Base-by-base conservation (phyloP, 2,329 filamentous ascomycete genomes). In the Colletotrichum lindemuthianum region DNA sequence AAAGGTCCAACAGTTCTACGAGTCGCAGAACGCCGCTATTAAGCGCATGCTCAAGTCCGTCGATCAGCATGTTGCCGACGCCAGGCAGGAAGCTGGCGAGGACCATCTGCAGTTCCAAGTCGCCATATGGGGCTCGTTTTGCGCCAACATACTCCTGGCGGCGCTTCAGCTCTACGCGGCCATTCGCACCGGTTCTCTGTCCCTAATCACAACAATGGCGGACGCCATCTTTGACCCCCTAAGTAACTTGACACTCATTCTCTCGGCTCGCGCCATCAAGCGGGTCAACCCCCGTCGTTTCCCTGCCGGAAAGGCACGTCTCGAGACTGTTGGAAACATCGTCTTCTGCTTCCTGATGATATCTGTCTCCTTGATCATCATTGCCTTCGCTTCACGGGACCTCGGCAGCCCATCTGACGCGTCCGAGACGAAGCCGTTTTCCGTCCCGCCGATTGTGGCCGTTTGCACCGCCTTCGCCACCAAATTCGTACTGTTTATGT, bases 131-230 rank as follows among this genome's bases (percentile, higher is more conserved):
- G 87, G 86, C 15, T 89, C 86, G 45, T 93, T 97, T 70, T 86
- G 80, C 2, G 95, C 93, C 64, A 98, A 98, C 72, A 76, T 97
- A 61, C 67, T 91, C 41, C 84, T 99, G 6, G 88, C 93, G 0
- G 84, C 84, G 6, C 83, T 98, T 13, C 96, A 99, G 77, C 81
- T 97, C 44, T 98, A 96, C 75, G 95, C 90, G 50, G 96, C 96
- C 65, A 86, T 92, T 50, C 88, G 91, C 0, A 97, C 94, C 0
- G 89, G 90, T 48, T 97, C 93, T 13, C 86, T 98, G 41, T 97
- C 95, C 4, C 88, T 99, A 54, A 97, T 98, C 81, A 97, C 96
- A n/a, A 98, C 95, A 67, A 97, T 97, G 92, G 95, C 94, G n/a
- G 95, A 99, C 77, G 89, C 94, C 60, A 84, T 98, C 69, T 97